These are phyloP conservation scores for Globisporangium heterothallicum DNA, from an alignment of 352 stramenopile species.

Conservation along the genomic window DNA sequence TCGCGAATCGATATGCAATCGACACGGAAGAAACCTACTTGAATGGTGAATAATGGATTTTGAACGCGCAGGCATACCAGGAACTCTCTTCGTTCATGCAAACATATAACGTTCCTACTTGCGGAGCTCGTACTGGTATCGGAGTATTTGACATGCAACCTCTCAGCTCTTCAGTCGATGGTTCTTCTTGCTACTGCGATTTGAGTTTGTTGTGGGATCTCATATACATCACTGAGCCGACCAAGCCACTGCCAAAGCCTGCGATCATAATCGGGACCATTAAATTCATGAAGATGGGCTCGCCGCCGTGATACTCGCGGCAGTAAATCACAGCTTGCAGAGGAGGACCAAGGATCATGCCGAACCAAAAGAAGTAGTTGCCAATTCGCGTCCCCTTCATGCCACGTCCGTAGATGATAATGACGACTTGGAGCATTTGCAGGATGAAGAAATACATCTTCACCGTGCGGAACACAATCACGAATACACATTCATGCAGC, in stretches of 20 bases:
- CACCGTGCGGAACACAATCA: slow-evolving; percentile 92
- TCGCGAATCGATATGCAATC: slow-evolving; percentile 18
- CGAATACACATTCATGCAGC: slow-evolving; percentile 95
- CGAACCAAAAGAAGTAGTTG: slow-evolving; percentile 81
- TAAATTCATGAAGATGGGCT: slow-evolving; percentile 74
- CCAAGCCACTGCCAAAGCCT: slow-evolving; percentile 44
- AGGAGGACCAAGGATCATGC: slow-evolving; percentile 68
- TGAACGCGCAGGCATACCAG: too few relatives aligned
- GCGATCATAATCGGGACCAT: slow-evolving; percentile 74
- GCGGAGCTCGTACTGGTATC: too few relatives aligned
- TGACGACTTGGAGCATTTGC: slow-evolving; percentile 93
- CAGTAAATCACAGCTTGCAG: slow-evolving; percentile 79
- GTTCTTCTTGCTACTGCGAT: slow-evolving; percentile 1
- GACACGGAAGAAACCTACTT: neutral
- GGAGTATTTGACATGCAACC: too few relatives aligned
- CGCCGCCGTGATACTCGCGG: slow-evolving; percentile 69
- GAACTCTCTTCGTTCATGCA: too few relatives aligned
- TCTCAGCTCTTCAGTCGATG: too few relatives aligned
- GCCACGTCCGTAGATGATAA: slow-evolving; percentile 81
- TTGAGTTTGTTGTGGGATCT: slow-evolving; percentile 19
- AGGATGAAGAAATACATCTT: slow-evolving; percentile 91
- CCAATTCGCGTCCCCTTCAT: slow-evolving; percentile 66
- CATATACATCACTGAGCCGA: slow-evolving; percentile 44
- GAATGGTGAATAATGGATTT: neutral
- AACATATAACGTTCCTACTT: too few relatives aligned